Evolutionary conservation across 2,329 filamentous ascomycete genomes (phyloP).

Genomic region (Hypoxylon sp.): DNA sequence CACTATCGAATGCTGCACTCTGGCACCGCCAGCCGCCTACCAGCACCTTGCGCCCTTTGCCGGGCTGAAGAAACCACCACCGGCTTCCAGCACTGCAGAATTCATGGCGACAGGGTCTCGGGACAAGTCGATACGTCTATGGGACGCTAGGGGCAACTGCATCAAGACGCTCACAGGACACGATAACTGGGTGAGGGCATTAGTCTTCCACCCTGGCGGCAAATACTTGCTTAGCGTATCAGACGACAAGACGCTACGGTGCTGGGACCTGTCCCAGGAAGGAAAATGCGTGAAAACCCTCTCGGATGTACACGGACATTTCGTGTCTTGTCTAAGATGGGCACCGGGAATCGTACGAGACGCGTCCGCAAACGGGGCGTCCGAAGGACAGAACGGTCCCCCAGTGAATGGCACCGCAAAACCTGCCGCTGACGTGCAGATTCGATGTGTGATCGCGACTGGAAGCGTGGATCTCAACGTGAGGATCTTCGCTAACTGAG

Average conservation of each 20-base stretch:
- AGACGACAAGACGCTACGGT: constrained; percentile 91
- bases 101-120: constrained; percentile 89
- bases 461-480: constrained; percentile 85
- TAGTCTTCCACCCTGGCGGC: constrained; percentile 90
- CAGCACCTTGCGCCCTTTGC: constrained; percentile 78
- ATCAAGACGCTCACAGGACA: constrained; percentile 87
- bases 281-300: constrained; percentile 88
- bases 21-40: constrained; percentile 83
- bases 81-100: constrained; percentile 77
- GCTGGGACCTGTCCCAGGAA: constrained; percentile 93
- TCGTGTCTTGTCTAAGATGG: constrained; percentile 88
- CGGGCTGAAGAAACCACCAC: constrained; percentile 82
- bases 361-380: constrained; percentile 52
- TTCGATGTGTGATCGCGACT: constrained; percentile 86
- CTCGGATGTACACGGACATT: constrained; percentile 79
- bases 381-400: constrained; percentile 51
- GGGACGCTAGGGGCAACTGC: constrained; percentile 84
- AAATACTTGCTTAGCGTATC: constrained; percentile 87
- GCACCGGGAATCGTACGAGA: constrained; percentile 78
- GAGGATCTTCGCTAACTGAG: constrained; percentile 74
- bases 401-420: constrained; percentile 58
- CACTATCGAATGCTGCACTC: constrained; percentile 82
- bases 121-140: constrained; percentile 90
- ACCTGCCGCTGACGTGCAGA: constrained; percentile 64
- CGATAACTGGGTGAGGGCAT: constrained; percentile 89